Base-by-base conservation (phyloP, 2,329 filamentous ascomycete species). In the Xylariales sp. region DNA sequence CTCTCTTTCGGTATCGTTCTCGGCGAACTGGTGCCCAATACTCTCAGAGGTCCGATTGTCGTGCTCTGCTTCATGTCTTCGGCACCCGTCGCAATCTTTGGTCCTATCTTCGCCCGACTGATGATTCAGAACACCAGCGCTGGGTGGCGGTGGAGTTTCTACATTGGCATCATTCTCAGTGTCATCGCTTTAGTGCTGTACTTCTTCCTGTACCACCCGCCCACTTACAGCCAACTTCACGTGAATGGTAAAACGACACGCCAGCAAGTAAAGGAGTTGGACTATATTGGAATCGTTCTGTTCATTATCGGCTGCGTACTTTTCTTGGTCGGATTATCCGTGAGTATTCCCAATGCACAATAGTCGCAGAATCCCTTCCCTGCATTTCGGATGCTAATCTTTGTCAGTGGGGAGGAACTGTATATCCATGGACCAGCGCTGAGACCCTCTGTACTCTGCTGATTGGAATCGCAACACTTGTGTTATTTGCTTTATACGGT, bases 111-210 rank as follows among this genome's bases (percentile, higher is more conserved):
- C 38, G 69, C 69, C 3, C 57, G 64, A n/a, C 52, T 56, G 4
- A 59, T 73, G 25, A 63, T 69, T 39, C 40, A 58, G 17, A 57
- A 67, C 33, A 72, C 69, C 1, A 50, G 45, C 4, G 49, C 59
- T 4, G 24, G 14, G 12, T 76, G 71, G 70, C 59, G 72, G 28
- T 72, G 69, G 67, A 63, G 55, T 39, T 76, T 69, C 50, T 73
- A 69, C 45, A 47, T 75, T 4, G 65, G 63, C 40, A 66, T 68
- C 45, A 67, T 71, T 37, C 55, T 67, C 39, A 61, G 57, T 24
- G 57, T 55, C n/a, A 40, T 68, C 16, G 55, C 63, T 10, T 46
- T 67, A 2, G 48, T 59, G 2, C 56, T 70, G 6, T 71, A 64
- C 40, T 53, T 55, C 23, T 56, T 69, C 43, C 65, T 68, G 39